A percentile compares a stretch with the other conserved stretches of the same genome.
These are phyloP conservation scores for Pinus tabuliformis DNA, from an alignment of 75 land plant species.

Conservation along the genomic window DNA sequence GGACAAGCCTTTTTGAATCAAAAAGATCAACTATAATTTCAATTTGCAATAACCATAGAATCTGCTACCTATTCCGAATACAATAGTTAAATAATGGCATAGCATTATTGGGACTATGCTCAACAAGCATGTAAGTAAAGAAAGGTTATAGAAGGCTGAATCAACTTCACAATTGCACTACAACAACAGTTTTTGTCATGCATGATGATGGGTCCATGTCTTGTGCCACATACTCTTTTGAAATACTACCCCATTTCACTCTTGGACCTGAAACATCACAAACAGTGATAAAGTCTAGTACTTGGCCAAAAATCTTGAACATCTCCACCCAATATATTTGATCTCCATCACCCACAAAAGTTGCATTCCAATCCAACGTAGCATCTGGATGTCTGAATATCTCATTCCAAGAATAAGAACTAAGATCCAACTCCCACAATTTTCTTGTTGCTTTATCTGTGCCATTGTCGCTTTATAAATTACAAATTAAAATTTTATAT, in stretches of 20 bases:
- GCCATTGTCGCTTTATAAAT: slow-evolving; percentile 27
- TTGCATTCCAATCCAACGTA: slow-evolving; percentile 87
- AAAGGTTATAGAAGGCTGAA: background rate
- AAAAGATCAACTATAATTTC: background rate
- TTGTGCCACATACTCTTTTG: slow-evolving; percentile 52
- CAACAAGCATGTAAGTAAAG: background rate
- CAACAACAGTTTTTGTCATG: slow-evolving; percentile 62
- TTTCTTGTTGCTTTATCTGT: slow-evolving; percentile 65
- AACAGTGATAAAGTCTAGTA: slow-evolving; percentile 68
- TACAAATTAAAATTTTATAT: too few relatives aligned
- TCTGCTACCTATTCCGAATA: background rate
- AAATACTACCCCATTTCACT: slow-evolving; percentile 51
- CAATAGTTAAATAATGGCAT: slow-evolving; percentile 4
- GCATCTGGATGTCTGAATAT: slow-evolving; percentile 81
- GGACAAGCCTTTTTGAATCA: too few relatives aligned
- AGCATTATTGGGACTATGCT: background rate
- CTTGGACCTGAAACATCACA: slow-evolving; percentile 37
- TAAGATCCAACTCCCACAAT: slow-evolving; percentile 59
- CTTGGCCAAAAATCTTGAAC: slow-evolving; percentile 91
- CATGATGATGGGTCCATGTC: slow-evolving; percentile 75
- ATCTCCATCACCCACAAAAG: slow-evolving; percentile 49
- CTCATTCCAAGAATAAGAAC: slow-evolving; percentile 50
- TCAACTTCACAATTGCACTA: slow-evolving; percentile 42
- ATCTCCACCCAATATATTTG: slow-evolving; percentile 72
- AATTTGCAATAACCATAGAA: background rate